Evolutionary conservation across 352 stramenopile genomes (phyloP).

Genomic region (Phytophthora citrophthora): DNA sequence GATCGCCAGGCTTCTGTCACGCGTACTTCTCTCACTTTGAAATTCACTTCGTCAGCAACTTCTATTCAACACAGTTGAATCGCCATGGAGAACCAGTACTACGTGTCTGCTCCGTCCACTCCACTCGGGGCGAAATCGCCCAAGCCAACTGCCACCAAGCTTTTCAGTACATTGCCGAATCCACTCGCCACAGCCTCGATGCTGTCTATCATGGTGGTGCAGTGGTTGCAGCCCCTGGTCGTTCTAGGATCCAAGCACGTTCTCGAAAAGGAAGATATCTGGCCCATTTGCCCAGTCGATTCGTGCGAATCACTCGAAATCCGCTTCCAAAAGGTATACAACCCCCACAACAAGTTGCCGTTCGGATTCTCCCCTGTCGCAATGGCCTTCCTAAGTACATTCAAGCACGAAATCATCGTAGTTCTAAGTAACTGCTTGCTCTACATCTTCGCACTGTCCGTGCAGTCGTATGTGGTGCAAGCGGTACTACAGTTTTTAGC

Average conservation of each 20-base stretch:
- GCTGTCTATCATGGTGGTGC: slow-evolving; percentile 26
- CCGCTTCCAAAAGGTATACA: slow-evolving; percentile 26
- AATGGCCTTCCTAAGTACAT: slow-evolving; percentile 16
- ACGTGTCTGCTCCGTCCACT: slow-evolving; percentile 19
- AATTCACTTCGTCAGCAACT: slow-evolving; percentile 1
- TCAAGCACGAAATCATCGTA: slow-evolving; percentile 14
- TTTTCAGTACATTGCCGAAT: slow-evolving; percentile 22
- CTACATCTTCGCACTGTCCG: slow-evolving; percentile 25
- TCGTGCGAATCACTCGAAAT: slow-evolving; percentile 12
- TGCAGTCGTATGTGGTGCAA: slow-evolving; percentile 27
- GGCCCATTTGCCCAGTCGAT: slow-evolving; percentile 22
- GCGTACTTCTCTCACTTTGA: slow-evolving; percentile 17
- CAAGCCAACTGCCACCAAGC: not conserved
- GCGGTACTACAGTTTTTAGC: slow-evolving; percentile 26
- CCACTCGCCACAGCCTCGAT: slow-evolving; percentile 30
- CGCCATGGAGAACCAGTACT: slow-evolving; percentile 9
- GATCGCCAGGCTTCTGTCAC: too few relatives aligned
- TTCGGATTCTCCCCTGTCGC: slow-evolving; percentile 20
- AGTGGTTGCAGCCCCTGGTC: slow-evolving; percentile 37
- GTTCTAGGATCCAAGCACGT: slow-evolving; percentile 29
- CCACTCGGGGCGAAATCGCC: not conserved
- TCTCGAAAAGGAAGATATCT: slow-evolving; percentile 32
- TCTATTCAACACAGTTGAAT: not conserved
- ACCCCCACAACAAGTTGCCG: not conserved
- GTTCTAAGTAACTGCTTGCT: slow-evolving; percentile 21